These are phyloP conservation scores for Calonectria hawksworthii DNA, from an alignment of 2,329 filamentous ascomycete genomes.

Conservation along the genomic window DNA sequence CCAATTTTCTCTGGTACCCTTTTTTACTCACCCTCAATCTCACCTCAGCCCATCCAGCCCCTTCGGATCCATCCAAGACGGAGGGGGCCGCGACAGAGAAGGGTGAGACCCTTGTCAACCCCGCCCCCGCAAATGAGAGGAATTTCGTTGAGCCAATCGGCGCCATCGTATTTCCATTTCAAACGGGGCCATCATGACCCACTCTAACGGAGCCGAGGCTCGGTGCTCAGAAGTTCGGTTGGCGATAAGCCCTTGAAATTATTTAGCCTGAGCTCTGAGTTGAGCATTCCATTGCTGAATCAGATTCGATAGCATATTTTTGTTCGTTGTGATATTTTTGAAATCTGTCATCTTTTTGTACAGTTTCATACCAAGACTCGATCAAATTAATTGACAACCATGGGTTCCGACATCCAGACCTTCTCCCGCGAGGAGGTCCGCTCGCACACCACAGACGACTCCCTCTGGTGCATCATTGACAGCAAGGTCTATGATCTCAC, in stretches of 20 bases:
- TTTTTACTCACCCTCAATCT: neutral
- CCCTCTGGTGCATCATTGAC: constrained; percentile 87
- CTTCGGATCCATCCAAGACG: neutral
- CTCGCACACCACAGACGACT: constrained; percentile 76
- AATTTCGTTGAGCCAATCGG: neutral
- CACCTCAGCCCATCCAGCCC: neutral
- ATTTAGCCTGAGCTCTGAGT: neutral
- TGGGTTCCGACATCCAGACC: neutral
- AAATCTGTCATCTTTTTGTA: neutral
- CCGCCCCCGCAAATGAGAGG: neutral
- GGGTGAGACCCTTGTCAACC: neutral
- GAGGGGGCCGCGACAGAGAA: neutral
- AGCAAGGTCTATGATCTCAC: constrained; percentile 88
- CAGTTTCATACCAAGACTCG: neutral
- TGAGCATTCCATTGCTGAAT: neutral
- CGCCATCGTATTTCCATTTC: neutral
- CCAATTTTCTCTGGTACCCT: neutral
- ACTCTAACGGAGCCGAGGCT: neutral
- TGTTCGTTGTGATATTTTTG: neutral
- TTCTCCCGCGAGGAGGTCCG: neutral
- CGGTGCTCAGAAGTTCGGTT: neutral
- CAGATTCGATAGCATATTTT: neutral
- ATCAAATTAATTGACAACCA: neutral
- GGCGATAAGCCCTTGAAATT: neutral
- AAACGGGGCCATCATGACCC: neutral